These are phyloP conservation scores for Aspergillus asperescens DNA, from an alignment of 495 filamentous ascomycete genomes.

Conservation along the genomic window DNA sequence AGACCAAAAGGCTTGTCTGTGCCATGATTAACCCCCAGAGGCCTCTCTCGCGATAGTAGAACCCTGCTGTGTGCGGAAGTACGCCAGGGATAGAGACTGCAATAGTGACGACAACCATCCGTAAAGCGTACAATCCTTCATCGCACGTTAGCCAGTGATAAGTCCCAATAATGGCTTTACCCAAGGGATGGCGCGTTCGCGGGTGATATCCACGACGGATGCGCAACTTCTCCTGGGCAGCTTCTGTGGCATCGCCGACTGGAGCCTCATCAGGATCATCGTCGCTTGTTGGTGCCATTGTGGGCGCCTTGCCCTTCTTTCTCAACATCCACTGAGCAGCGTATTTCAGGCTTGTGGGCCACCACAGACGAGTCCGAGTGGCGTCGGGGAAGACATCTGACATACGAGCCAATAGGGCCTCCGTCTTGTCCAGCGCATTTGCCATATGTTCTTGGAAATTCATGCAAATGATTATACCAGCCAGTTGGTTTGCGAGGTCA, in stretches of 20 bases:
- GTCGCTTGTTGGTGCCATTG: constrained; percentile 10
- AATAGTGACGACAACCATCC: constrained; percentile 39
- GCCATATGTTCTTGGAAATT: constrained; percentile 22
- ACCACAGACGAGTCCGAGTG: constrained; percentile 15
- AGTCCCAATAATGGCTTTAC: constrained; percentile 15
- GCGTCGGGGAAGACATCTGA: constrained; percentile 10
- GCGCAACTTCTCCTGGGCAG: constrained; percentile 19
- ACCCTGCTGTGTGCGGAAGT: constrained; percentile 36
- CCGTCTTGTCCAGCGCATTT: constrained; percentile 14
- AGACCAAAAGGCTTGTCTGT: constrained; percentile 38
- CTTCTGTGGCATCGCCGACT: constrained; percentile 12
- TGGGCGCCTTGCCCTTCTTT: constrained; percentile 16
- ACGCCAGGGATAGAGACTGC: constrained; percentile 36
- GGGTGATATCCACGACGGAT: constrained; percentile 20
- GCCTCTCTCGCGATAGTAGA: constrained; percentile 43
- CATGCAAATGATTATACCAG: constrained; percentile 19
- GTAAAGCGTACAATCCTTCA: constrained; percentile 35
- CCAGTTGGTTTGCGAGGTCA: background rate
- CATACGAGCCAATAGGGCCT: constrained; percentile 11
- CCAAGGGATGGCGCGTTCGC: constrained; percentile 8
- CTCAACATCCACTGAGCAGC: constrained; percentile 15
- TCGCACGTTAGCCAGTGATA: constrained; percentile 27
- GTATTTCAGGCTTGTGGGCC: constrained; percentile 15
- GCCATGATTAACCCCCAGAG: constrained; percentile 46
- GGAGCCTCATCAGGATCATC: constrained; percentile 16